Percentiles rank a stretch among this genome's conserved stretches.
Conservation (phyloP, 768 basidiomycete genomes). For the Rhodocollybia butyracea region DNA sequence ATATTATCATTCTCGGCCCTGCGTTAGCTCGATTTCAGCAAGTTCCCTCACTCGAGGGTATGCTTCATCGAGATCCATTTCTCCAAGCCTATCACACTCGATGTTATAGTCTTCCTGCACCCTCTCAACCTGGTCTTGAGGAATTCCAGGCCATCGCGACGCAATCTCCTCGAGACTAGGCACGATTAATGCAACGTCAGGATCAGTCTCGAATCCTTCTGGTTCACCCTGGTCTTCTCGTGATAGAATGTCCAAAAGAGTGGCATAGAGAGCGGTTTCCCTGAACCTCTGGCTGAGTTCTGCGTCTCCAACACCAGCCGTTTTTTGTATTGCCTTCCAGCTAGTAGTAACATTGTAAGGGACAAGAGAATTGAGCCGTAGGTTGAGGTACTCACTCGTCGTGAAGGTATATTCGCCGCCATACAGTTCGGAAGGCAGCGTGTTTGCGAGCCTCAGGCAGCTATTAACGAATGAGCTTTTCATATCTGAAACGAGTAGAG, state of each 20-base stretch:
- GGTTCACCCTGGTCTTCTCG: conserved; percentile 31
- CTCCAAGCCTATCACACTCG: conserved; percentile 59
- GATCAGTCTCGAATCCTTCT: conserved; percentile 50
- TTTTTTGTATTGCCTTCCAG: conserved; percentile 76
- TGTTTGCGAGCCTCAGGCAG: conserved; percentile 67
- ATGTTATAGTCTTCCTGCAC: conserved; percentile 56
- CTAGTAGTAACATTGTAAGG: conserved; percentile 34
- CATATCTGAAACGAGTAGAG: background rate
- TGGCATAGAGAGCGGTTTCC: conserved; percentile 70
- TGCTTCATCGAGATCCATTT: conserved; percentile 56
- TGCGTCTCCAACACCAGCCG: conserved; percentile 71
- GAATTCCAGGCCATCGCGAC: conserved; percentile 74
- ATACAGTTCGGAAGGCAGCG: conserved; percentile 72
- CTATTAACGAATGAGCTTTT: conserved; percentile 11
- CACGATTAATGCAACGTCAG: conserved; percentile 54
- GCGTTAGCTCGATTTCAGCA: conserved; percentile 40
- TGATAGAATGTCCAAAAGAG: conserved; percentile 48
- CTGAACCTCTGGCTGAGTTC: conserved; percentile 71
- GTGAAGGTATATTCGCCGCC: conserved; percentile 85
- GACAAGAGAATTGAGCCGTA: background rate
- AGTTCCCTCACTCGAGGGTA: conserved; percentile 64
- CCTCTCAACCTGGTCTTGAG: conserved; percentile 59
- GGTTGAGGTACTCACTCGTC: conserved; percentile 66
- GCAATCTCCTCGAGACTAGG: conserved; percentile 59
- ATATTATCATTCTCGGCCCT: background rate